phyloP scores from a whole-genome alignment of 1,284 basidiomycete species.

The Cutaneotrichosporon daszewskae region DNA sequence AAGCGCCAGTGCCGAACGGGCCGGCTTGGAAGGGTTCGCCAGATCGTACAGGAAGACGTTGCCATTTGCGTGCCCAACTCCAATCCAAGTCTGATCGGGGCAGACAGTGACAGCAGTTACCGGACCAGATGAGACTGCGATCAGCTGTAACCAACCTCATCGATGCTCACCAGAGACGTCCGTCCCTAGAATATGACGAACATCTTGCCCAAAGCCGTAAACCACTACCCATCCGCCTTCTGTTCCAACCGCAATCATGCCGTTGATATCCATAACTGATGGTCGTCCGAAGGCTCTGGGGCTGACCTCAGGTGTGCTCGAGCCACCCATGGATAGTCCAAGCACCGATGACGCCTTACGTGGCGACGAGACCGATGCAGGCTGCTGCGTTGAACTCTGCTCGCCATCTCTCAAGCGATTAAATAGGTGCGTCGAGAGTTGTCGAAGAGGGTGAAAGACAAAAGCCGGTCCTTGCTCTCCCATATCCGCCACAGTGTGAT shows the following conservation, averaged over 20 bases:
- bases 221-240: conserved; percentile 70
- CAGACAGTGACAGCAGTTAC: conserved; percentile 88
- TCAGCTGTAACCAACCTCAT: neutral
- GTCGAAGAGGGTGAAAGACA: conserved; percentile 54
- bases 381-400: conserved; percentile 4
- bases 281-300: conserved; percentile 54
- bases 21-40: conserved; percentile 55
- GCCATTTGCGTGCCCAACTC: conserved; percentile 79
- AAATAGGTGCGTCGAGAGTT: conserved; percentile 56
- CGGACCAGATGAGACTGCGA: conserved; percentile 55
- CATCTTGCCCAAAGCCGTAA: conserved; percentile 83
- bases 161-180: conserved; percentile 59
- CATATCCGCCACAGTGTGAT: neutral
- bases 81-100: conserved; percentile 88
- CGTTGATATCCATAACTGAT: conserved; percentile 76
- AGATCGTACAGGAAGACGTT: conserved; percentile 84
- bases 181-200: conserved; percentile 70
- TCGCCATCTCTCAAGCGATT: conserved; percentile 12
- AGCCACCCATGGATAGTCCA: conserved; percentile 25
- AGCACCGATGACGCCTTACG: conserved; percentile 57
- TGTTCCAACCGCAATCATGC: conserved; percentile 84
- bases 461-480: conserved; percentile 27
- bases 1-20: conserved; percentile 35
- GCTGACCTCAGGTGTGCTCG: neutral
- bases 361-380: conserved; percentile 5